Base-by-base conservation (phyloP, 129 eudicot genomes). In the Sambucus nigra region DNA sequence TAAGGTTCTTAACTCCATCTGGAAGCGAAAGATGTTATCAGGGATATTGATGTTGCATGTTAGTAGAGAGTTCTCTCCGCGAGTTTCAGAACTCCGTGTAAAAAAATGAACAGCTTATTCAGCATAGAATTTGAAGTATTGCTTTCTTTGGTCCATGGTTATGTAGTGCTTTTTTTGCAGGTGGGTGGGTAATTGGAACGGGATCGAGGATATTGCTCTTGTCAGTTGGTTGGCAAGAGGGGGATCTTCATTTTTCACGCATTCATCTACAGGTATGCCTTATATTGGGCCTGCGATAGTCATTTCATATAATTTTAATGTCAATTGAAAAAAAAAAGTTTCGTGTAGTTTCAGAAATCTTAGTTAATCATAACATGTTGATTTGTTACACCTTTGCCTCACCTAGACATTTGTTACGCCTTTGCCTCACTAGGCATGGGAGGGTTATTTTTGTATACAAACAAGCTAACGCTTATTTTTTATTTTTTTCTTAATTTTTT, bases 11-110 rank as follows among this genome's bases (percentile, higher is more conserved):
- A 18, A 55, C 7, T 41, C 24, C 29, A 53, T n/a, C 13, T 13
- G 51, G 53, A 48, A 28, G 23, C 59, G 24, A 44, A 15, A 42
- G 50, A 0, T 57, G 26, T 47, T 57, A 50, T 53, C 60, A 41
- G 41, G 25, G 18, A 9, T 46, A 39, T 40, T 64, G 76, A 23
- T 11, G 55, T 64, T 69, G 75, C 69, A 62, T 55, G 63, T 47
- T 24, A 24, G 18, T 63, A 5, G 18, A 26, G 29, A 25, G 31
- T 44, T 59, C 17, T 10, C 32, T 44, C 53, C 15, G 33, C 35
- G 49, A 59, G 40, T 44, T 24, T 63, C 21, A 47, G 38, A 63
- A 51, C 39, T 63, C 24, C 19, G 14, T 24, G 20, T 9, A 27
- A 41, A 42, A 31, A 42, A 55, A 31, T 11, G 53, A 21, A 59